Evolutionary conservation across 1,284 basidiomycete genomes (phyloP), one percentile per base, ranked within the genome.

Genomic region (Thelephora terrestris): DNA sequence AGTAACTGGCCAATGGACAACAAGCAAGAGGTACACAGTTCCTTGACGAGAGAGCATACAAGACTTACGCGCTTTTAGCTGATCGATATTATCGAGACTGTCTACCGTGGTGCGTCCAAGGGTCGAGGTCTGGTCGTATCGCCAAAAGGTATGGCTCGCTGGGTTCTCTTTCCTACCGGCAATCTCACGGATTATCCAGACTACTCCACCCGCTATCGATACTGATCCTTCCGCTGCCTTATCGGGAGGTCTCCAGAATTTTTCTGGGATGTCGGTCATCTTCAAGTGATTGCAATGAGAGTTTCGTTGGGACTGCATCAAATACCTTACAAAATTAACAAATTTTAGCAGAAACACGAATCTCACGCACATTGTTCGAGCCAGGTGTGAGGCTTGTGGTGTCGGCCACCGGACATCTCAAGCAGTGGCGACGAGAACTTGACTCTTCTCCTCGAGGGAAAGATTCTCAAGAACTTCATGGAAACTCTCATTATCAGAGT

Each of bases 1-100:
- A 94, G 92, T 65, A 96, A 95, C 66, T 97, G 93, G 93, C 81
- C 92, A 21, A 94, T 97, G 79, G 89, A 92, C 62, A 92, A 93
- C 66, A 95, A 97, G 63, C 92, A 97, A 71, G 87, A 98, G 77
- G 85, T 91, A 52, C 18, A n/a, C 17, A 42, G 21, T 6, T 16
- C 9, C 7, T 9, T 9, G 20, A 20, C 12, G 24, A 25, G 29
- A 36, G 20, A 23, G 43, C 40, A 1, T 45, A 9, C 10, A 35
- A 12, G 44, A 42, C 37, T 45, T 38, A 49, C 24, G 23, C 54
- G 25, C 45, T 53, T 44, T 21, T 52, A 95, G 90, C 71, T 99
- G 62, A 94, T 99, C 61, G 96, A 99, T 64, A 95, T 99, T 56
- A 85, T 99, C 58, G 95, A 99, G 69, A 97, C 95, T 9, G 94